Evolutionary conservation across 257 asterid genomes (phyloP), one percentile per base, ranked within the genome.

Genomic region (Euphrasia confusa): DNA sequence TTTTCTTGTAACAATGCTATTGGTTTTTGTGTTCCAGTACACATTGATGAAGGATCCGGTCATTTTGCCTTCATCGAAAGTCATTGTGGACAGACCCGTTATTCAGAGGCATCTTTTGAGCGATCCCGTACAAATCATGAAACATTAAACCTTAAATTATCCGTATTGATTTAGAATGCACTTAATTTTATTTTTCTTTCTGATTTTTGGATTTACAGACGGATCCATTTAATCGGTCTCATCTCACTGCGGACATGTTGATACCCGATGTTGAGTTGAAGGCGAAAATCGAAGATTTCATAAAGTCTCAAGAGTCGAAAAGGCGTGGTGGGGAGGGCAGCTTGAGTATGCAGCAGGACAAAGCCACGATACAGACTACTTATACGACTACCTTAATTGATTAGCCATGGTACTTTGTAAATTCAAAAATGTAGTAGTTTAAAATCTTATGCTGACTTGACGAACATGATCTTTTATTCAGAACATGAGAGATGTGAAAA

Each of bases 1-100:
- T 1, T 30, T 56, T 4, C 39, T 37, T 40, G 54, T 74, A 27
- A 59, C 26, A 49, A 37, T 63, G 32, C 13, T 14, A 9, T 57
- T 32, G 27, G 66, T 63, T 72, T 9, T 65, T 64, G 69, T 47
- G 58, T 70, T 75, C 68, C 96, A 92, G 99, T 92, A 74, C 78
- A 89, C 97, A 30, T 77, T 92, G 60, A 92, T 92, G 99, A 84
- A 71, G 83, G 99, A 92, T 79, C 97, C 99, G 9, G 99, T 92
- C 74, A 79, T 86, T 61, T 74, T 92, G 71, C 99, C 99, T 55
- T 92, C 97, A 7, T 89, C 99, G 7, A 83, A 69, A 73, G 83
- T 80, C 56, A 80, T 87, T 2, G 76, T 92, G 30, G 99, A 92
- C 76, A 78, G 95, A 64, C 87, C 96, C 2, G 94, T 92, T 32